A percentile compares a stretch with the other conserved stretches of the same genome.
Evolutionary conservation across 202 grass and related monocot genomes (phyloP).

Genomic region (Musa balbisiana): DNA sequence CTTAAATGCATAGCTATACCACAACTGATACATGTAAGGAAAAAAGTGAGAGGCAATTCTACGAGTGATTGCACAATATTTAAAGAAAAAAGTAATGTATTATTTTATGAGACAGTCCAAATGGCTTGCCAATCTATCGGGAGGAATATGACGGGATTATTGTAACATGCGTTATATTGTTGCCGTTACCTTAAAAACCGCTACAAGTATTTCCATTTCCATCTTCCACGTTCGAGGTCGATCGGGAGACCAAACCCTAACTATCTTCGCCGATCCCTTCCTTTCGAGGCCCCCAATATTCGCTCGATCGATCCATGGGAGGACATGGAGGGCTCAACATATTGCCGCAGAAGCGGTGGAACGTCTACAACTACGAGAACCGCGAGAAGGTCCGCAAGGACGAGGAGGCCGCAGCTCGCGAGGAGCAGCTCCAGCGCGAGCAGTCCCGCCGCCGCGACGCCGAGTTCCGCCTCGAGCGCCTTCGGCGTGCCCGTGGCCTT

Average conservation of each 20-base stretch:
- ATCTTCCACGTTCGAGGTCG: no score
- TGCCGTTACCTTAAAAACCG: no score
- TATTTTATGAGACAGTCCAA: no score
- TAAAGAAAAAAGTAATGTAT: no score
- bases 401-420: conserved; percentile 74
- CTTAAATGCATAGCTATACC: no score
- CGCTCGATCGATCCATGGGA: conserved; percentile 38
- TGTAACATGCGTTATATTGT: no score
- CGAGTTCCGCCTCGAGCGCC: conserved; percentile 45
- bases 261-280: neutral
- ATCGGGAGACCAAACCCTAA: neutral
- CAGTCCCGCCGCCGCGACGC: conserved; percentile 52
- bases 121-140: no score
- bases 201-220: no score
- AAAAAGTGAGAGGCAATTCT: no score
- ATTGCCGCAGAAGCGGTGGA: conserved; percentile 95
- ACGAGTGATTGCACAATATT: no score
- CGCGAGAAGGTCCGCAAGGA: conserved; percentile 87
- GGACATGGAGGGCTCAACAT: conserved; percentile 93
- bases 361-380: conserved; percentile 94
- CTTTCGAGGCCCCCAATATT: neutral
- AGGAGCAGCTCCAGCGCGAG: conserved; percentile 79
- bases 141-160: no score
- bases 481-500: conserved; percentile 56
- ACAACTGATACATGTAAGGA: no score